These are phyloP conservation scores for Saccharomycopsis sp. DNA, from an alignment of 805 yeast genomes.

Conservation along the genomic window DNA sequence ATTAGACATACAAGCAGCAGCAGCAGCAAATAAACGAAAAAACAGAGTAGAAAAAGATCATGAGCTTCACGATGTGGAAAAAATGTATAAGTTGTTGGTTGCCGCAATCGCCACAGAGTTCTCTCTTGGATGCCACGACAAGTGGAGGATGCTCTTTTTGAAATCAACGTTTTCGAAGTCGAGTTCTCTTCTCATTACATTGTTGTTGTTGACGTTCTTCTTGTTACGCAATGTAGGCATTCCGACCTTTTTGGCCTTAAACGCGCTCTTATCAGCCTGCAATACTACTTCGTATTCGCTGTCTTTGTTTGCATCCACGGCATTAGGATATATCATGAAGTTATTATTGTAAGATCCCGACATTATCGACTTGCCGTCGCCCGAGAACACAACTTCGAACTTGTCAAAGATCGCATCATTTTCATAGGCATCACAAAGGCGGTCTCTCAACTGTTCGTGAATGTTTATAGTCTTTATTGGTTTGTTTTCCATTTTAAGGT, in stretches of 20 bases:
- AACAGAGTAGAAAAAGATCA: neutral
- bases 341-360: constrained; percentile 97
- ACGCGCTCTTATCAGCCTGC: constrained; percentile 97
- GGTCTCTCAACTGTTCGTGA: constrained; percentile 89
- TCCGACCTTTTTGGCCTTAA: constrained; percentile 68
- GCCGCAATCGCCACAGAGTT: constrained; percentile 97
- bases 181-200: constrained; percentile 29
- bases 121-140: constrained; percentile 98
- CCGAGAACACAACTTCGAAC: constrained; percentile 92
- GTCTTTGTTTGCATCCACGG: constrained; percentile 33
- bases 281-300: constrained; percentile 62
- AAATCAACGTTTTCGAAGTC: constrained; percentile 63
- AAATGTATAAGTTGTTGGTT: constrained; percentile 85
- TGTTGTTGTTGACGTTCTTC: constrained; percentile 25
- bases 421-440: constrained; percentile 95
- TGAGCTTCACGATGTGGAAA: constrained; percentile 48
- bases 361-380: constrained; percentile 87
- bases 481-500: constrained; percentile 90
- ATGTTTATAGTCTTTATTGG: constrained; percentile 93
- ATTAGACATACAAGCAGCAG: neutral
- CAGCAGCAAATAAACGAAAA: neutral
- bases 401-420: constrained; percentile 98
- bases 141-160: constrained; percentile 87
- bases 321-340: constrained; percentile 94
- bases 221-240: constrained; percentile 39